Base-by-base conservation (phyloP, 2,329 filamentous ascomycete species). In the Fusarium sacchari region DNA sequence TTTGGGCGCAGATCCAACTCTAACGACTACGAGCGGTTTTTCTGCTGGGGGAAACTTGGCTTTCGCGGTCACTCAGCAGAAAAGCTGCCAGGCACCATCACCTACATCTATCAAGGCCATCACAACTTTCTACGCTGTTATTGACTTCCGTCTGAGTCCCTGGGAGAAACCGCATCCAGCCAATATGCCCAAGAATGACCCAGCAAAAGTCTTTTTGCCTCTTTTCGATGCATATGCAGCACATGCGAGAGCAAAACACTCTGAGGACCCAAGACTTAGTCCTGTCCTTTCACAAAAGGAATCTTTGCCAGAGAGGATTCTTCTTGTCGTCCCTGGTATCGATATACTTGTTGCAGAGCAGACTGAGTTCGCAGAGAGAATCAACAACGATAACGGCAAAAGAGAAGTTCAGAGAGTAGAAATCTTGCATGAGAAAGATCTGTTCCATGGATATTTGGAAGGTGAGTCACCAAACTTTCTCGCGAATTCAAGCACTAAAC, bases 1-100 rank as follows among this genome's bases (percentile, higher is more conserved):
- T 34, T 82, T 80, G 70, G 80, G 80, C 18, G 81, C 83, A 5
- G 83, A 86, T 74, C 76, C 81, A 6, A 74, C 77, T 4, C 67
- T 84, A 9, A 75, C 87, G 64, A 87, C 85, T 0, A 76, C 85
- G 3, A 81, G 82, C 32, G 86, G 86, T 1, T 81, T 81, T 36
- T 86, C 84, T 3, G 83, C 82, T 0, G 86, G 86, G 12, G 85
- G 80, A 0, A 86, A 84, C 66, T 76, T 88, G 13, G 84, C 83
- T 6, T 64, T 88, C 13, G 79, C 80, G 4, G 74, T 79, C 5
- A 77, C 77, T 28, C 78, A 80, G 58, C 76, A 78, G 15, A 22
- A 64, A 13, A 43, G 22, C 15, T 79, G 74, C 24, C 78, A 79
- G 20, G 65, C 64, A 2, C 72, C 67, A 36, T 74, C 64, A 18